Conservation (phyloP, 75 land plant genomes). For the Larix kaempferi region DNA sequence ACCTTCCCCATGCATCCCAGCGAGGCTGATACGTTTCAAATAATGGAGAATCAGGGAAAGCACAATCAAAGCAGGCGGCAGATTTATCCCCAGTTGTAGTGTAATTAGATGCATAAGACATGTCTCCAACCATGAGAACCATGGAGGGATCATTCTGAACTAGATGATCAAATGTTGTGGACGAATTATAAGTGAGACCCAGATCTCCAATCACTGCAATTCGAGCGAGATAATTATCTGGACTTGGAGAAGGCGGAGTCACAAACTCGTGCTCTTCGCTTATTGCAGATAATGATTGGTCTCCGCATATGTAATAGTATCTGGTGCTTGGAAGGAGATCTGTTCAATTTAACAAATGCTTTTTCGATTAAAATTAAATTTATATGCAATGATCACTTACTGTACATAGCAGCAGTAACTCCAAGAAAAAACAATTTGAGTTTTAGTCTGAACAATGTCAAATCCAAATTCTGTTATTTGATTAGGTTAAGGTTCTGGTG, state of each 20-base stretch:
- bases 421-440: too few relatives aligned
- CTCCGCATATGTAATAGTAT: constrained; percentile 84
- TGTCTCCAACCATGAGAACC: constrained; percentile 79
- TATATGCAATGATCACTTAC: too few relatives aligned
- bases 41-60: constrained; percentile 85
- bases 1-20: constrained; percentile 99
- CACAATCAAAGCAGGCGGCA: constrained; percentile 68
- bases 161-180: constrained; percentile 77
- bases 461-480: too few relatives aligned
- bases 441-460: too few relatives aligned
- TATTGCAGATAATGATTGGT: constrained; percentile 55
- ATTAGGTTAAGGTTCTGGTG: too few relatives aligned
- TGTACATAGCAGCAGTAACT: too few relatives aligned
- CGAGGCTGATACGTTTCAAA: constrained; percentile 94
- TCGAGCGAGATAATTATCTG: constrained; percentile 48
- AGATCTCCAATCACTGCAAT: constrained; percentile 89
- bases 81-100: constrained; percentile 76
- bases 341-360: constrained; percentile 5
- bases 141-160: constrained; percentile 65
- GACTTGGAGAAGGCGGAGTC: constrained; percentile 53
- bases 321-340: constrained; percentile 63
- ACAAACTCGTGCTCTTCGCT: constrained; percentile 67
- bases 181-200: constrained; percentile 87
- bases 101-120: constrained; percentile 84
- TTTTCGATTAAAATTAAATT: too few relatives aligned